Evolutionary conservation across 2,329 filamentous ascomycete species (phyloP), one percentile per base, ranked within the genome.

Genomic region (Penicillium concentricum): DNA sequence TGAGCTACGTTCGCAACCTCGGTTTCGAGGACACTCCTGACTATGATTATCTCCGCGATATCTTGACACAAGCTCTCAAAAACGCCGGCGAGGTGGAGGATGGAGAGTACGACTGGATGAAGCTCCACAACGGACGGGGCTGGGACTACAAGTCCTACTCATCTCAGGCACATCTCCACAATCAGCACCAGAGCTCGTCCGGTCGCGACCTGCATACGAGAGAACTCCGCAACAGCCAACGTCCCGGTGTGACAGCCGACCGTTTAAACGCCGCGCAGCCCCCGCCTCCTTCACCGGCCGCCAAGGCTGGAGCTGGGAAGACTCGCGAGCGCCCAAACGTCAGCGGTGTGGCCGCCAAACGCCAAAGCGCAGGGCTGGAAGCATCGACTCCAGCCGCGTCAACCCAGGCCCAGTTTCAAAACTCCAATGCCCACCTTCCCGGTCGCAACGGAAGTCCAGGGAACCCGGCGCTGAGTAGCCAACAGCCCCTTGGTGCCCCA

Each of bases 91-190:
- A 96, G 69, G 88, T 97, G 9, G 94, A 97, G 74, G 94, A 99
- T 76, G 94, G 94, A 71, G 93, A 97, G 75, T 99, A 97, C 76
- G 94, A 99, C 79, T 99, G 94, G 94, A 96, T 97, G 91, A 97
- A 96, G 83, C 83, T 96, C 67, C 94, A 91, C 81, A 91, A 92
- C 78, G 88, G 88, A 67, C 94, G 96, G 78, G 92, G 92, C 61
- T 96, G 91, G 91, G 91, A 96, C 78, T 90, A 87, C 75, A 89
- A 89, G 72, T 79, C 82, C 58, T 86, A 88, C 69, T 81, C 85
- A 47, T 84, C 85, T 22, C 83, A 91, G 75, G 88, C 89, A 68
- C 88, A 90, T 75, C 81, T 91, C 66, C 90, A 91, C 79, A 84
- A 88, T 73, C 91, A 92, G 58, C 81, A 89, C 68, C 90, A 88